phyloP scores from a whole-genome alignment of 805 yeast genomes.

The Candida michaelii region DNA sequence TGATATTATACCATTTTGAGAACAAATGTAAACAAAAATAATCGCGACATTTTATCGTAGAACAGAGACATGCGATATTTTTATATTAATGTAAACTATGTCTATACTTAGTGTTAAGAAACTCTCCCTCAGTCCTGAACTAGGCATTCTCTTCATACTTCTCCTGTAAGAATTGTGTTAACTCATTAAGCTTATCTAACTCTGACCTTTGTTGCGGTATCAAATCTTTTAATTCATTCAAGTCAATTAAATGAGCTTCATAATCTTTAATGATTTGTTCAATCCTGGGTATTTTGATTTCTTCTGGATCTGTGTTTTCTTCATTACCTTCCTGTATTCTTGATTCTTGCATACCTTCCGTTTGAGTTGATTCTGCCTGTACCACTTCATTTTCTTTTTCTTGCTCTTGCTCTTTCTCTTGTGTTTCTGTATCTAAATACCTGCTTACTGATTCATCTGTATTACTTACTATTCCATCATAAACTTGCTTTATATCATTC shows the following conservation, averaged over 20 bases:
- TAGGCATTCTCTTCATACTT: constrained; percentile 5
- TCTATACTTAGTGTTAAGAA: no score
- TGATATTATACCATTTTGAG: constrained; percentile 7
- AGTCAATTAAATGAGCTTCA: constrained; percentile 25
- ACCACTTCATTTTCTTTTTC: constrained; percentile 4
- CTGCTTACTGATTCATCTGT: constrained; percentile 32
- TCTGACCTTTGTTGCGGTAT: constrained; percentile 39
- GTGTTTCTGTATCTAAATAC: constrained; percentile 14
- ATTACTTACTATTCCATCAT: constrained; percentile 30
- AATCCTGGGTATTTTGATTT: constrained; percentile 7
- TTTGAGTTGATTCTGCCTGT: no score
- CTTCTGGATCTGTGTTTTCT: neutral
- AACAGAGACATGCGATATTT: neutral
- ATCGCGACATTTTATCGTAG: constrained; percentile 1
- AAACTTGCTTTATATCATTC: constrained; percentile 32
- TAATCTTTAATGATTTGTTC: constrained; percentile 25
- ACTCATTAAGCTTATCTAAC: constrained; percentile 33
- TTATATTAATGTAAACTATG: no score
- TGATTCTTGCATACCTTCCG: no score
- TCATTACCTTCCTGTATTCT: constrained; percentile 15
- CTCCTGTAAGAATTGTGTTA: constrained; percentile 14
- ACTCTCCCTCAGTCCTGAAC: no score
- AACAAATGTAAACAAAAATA: constrained; percentile 3
- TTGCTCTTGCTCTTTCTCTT: neutral
- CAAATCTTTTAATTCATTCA: constrained; percentile 32